Conservation (phyloP, 2,329 filamentous ascomycete genomes). For the Alternaria sp. region DNA sequence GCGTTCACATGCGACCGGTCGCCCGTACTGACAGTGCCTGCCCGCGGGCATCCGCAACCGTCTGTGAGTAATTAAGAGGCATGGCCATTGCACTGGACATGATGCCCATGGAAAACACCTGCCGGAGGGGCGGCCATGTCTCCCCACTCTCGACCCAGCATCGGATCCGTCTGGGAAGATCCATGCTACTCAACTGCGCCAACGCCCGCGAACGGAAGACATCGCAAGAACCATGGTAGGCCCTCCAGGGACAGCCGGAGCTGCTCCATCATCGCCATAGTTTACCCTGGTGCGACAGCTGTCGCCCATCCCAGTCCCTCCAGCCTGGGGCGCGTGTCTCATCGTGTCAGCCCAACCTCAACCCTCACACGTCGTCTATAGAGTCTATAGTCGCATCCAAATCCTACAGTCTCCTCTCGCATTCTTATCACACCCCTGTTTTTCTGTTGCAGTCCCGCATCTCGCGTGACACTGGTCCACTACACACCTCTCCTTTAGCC, state of each 20-base stretch:
- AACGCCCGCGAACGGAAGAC: conserved; percentile 23
- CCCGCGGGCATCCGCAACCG: conserved; percentile 2
- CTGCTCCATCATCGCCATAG: conserved; percentile 11
- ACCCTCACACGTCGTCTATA: conserved; percentile 1
- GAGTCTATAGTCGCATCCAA: conserved; percentile 1
- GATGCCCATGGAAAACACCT: neutral
- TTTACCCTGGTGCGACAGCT: conserved; percentile 18
- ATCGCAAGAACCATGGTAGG: conserved; percentile 22
- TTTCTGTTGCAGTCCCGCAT: conserved; percentile 15
- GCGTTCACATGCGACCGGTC: neutral
- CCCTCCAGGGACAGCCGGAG: conserved; percentile 11
- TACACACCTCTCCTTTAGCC: conserved; percentile 24
- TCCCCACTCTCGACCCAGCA: conserved; percentile 26
- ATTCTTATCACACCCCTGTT: conserved; percentile 19
- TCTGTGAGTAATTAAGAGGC: conserved; percentile 1
- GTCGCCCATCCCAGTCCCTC: conserved; percentile 6
- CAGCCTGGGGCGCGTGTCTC: conserved; percentile 2
- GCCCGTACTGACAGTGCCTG: neutral
- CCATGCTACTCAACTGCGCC: conserved; percentile 22
- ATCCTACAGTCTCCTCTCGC: conserved; percentile 11
- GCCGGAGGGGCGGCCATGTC: conserved; percentile 11
- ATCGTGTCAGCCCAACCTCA: conserved; percentile 1
- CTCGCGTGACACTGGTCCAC: conserved; percentile 36
- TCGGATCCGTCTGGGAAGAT: conserved; percentile 12
- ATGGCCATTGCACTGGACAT: conserved; percentile 2